A percentile compares a stretch with the other conserved stretches of the same genome.
Conservation (phyloP, 1,284 basidiomycete genomes). For the Irpex sp. region DNA sequence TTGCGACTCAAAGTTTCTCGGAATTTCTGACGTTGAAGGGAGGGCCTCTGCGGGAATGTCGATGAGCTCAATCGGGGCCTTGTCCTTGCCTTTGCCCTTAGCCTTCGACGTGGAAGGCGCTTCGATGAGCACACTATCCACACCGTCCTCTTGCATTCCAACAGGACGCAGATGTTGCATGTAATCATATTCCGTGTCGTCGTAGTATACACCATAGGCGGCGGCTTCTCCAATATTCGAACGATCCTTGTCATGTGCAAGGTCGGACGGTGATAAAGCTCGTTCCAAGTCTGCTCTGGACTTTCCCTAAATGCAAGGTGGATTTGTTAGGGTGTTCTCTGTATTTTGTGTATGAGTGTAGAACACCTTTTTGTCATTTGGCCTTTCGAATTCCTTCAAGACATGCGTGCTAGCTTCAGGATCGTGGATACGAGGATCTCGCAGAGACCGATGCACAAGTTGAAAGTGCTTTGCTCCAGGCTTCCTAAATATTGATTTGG, state of each 20-base stretch:
- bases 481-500: constrained; percentile 85
- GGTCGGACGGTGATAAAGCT: constrained; percentile 48
- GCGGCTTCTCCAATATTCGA: constrained; percentile 82
- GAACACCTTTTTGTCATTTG: constrained; percentile 64
- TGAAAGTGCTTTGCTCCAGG: constrained; percentile 92
- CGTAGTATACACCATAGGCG: constrained; percentile 90
- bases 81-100: constrained; percentile 32
- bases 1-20: constrained; percentile 71
- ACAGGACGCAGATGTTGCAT: constrained; percentile 92
- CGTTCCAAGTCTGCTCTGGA: constrained; percentile 72
- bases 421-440: constrained; percentile 95
- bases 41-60: constrained; percentile 71
- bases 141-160: constrained; percentile 70
- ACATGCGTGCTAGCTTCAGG: constrained; percentile 88
- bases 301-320: constrained; percentile 53
- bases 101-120: constrained; percentile 47
- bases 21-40: constrained; percentile 71
- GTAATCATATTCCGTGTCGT: constrained; percentile 99
- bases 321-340: neutral
- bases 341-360: neutral
- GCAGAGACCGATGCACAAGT: constrained; percentile 94
- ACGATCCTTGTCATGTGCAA: constrained; percentile 36
- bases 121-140: constrained; percentile 75
- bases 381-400: constrained; percentile 76
- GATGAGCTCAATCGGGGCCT: constrained; percentile 30